Evolutionary conservation across 306 rosid genomes (phyloP).

Genomic region (Ammopiptanthus mongolicus): DNA sequence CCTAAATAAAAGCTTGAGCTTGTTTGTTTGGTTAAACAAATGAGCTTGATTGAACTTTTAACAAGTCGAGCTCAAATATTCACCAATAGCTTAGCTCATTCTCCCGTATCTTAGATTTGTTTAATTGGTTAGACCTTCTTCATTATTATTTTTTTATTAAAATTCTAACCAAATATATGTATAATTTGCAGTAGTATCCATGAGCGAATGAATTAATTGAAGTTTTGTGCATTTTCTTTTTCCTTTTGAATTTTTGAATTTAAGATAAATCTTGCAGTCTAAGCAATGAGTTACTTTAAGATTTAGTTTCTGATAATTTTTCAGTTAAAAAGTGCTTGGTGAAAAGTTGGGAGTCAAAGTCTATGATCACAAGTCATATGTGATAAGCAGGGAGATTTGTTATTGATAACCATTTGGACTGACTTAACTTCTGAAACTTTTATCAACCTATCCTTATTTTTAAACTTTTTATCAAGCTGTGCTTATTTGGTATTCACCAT

Average conservation of each 20-base stretch:
- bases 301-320: slow-evolving; percentile 9
- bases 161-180: not conserved
- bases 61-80: too few relatives aligned
- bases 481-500: not conserved
- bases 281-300: not conserved
- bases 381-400: not conserved
- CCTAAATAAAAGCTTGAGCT: too few relatives aligned
- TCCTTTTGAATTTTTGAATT: not conserved
- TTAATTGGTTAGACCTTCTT: not conserved
- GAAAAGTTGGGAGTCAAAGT: slow-evolving; percentile 4
- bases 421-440: not conserved
- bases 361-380: not conserved
- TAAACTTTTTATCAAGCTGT: not conserved
- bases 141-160: not conserved
- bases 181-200: not conserved
- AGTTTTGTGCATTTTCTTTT: not conserved
- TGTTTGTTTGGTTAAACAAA: too few relatives aligned
- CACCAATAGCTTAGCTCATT: too few relatives aligned
- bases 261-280: not conserved
- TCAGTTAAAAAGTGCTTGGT: not conserved
- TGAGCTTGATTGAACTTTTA: too few relatives aligned
- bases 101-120: not conserved
- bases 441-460: not conserved
- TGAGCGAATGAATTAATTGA: not conserved
- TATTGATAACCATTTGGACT: not conserved